phyloP scores from a whole-genome alignment of 495 filamentous ascomycete genomes.

The Penicillium angulare region DNA sequence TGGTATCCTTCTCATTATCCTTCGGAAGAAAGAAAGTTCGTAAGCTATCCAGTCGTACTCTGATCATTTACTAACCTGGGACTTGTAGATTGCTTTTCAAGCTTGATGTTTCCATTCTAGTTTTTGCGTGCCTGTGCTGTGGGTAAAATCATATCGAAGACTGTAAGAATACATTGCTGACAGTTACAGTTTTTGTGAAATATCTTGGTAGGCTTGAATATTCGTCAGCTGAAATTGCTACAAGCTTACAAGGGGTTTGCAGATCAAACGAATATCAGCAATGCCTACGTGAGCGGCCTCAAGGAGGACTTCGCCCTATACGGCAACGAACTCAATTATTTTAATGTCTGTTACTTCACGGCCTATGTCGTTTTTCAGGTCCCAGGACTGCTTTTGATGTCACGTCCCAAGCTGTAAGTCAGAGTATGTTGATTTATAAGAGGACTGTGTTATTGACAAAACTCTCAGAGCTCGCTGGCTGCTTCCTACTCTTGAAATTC shows the following conservation, averaged over 20 bases:
- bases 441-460: not conserved
- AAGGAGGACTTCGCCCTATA: slow-evolving; percentile 59
- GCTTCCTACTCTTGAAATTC: slow-evolving; percentile 30
- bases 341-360: slow-evolving; percentile 39
- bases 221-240: not conserved
- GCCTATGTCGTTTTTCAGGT: slow-evolving; percentile 42
- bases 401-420: slow-evolving; percentile 33
- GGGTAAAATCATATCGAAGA: slow-evolving; percentile 10
- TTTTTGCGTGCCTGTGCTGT: slow-evolving; percentile 40
- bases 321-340: slow-evolving; percentile 52
- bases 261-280: slow-evolving; percentile 50
- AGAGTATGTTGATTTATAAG: not conserved
- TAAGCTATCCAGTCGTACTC: slow-evolving; percentile 5
- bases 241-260: not conserved
- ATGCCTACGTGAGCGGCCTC: slow-evolving; percentile 57
- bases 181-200: slow-evolving; percentile 31
- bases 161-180: slow-evolving; percentile 3
- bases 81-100: slow-evolving; percentile 29
- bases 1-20: slow-evolving; percentile 48
- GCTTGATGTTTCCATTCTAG: slow-evolving; percentile 32
- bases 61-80: too few relatives aligned
- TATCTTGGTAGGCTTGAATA: slow-evolving; percentile 22
- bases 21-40: slow-evolving; percentile 40
- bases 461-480: slow-evolving; percentile 33
- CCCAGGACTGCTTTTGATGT: slow-evolving; percentile 34